Base-by-base conservation (phyloP, 1,284 basidiomycete genomes). In the Veloboletus limbatus region DNA sequence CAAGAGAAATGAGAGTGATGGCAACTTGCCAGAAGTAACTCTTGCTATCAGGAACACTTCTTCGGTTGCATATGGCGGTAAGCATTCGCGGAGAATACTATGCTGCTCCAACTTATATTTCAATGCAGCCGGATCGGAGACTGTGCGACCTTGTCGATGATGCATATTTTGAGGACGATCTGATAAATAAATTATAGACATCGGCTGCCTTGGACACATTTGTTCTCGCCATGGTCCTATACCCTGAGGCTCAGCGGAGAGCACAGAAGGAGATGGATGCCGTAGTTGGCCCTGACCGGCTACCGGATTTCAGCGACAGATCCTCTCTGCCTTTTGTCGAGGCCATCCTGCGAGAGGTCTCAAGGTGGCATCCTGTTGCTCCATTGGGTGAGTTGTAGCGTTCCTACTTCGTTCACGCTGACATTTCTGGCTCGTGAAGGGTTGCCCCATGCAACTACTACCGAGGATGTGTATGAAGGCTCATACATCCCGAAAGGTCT, bases 301-400 rank as follows among this genome's bases (percentile, higher is more conserved):
- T 72, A 2, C 78, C 79, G 0, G 56, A 60, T 11, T 68, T 75
- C 18, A 55, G 55, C 8, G 71, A 78, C 27, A 55, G 74, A 14
- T 46, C 53, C 4, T 59, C 56, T 16, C 54, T 81, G n/a, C 65
- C 62, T 1, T 82, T 77, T 53, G 57, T 81, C 1, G 57, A 66
- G n/a, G 77, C 77, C 0, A 53, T 79, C 6, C 51, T 79, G 43
- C 75, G 74, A 51, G 82, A 84, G 54, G 69, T 75, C 2, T 51
- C 79, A 16, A 65, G 80, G 18, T 82, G 71, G 66, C 68, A 74
- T 16, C 75, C 78, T 9, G 68, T 73, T 8, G 62, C 60, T 17
- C 75, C 77, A 40, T 47, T 78, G 13, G 74, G 77, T 75, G 37
- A 55, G 65, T 46, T 55, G 13, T 36, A 11, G 11, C 11, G 8